Evolutionary conservation across 768 basidiomycete genomes (phyloP).

Genomic region (Fibroporia radiculosa): DNA sequence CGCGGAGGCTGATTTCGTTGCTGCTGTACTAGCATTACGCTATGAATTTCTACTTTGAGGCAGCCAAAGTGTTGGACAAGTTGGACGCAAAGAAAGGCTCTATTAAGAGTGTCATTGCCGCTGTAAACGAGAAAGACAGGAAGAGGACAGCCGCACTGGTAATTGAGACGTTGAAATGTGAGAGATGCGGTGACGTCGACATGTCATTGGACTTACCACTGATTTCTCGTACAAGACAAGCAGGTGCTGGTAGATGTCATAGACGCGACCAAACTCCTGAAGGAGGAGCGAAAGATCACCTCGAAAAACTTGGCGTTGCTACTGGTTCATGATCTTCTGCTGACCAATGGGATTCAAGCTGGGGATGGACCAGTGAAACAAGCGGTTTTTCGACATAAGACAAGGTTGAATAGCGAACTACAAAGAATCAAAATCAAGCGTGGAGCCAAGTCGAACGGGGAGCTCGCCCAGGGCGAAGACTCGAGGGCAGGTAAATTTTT

Average conservation of each 20-base stretch:
- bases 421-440: conserved; percentile 75
- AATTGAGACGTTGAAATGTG: conserved; percentile 95
- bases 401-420: conserved; percentile 79
- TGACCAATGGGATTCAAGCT: conserved; percentile 81
- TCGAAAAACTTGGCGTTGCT: conserved; percentile 74
- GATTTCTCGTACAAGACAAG: conserved; percentile 49
- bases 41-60: conserved; percentile 97
- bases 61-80: conserved; percentile 74
- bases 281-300: conserved; percentile 71
- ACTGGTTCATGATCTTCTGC: conserved; percentile 84
- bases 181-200: conserved; percentile 18
- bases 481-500: conserved; percentile 48
- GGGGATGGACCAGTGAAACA: conserved; percentile 88
- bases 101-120: conserved; percentile 75
- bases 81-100: conserved; percentile 88
- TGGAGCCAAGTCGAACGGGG: conserved; percentile 55
- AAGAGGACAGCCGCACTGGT: conserved; percentile 81
- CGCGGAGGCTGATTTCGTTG: conserved; percentile 18
- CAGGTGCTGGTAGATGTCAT: conserved; percentile 67
- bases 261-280: conserved; percentile 54
- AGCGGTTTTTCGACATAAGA: conserved; percentile 82
- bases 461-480: conserved; percentile 57
- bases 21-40: conserved; percentile 19
- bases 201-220: not conserved
- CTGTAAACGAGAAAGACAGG: conserved; percentile 64